Conservation (phyloP, 1,284 basidiomycete species). For the Inonotus hispidus region DNA sequence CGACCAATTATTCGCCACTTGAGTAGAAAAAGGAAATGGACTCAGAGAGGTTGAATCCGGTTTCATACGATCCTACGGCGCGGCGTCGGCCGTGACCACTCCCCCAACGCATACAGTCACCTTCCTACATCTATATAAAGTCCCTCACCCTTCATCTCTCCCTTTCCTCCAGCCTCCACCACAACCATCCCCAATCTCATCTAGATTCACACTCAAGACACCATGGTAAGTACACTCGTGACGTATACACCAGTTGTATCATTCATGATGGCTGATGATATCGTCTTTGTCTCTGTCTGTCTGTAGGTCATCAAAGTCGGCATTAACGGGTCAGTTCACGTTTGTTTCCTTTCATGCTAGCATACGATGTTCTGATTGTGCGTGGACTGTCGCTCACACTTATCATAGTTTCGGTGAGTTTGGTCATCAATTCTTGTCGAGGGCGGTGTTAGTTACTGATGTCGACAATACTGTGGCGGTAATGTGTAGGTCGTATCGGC, state of each 20-base stretch:
- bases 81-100: slow-evolving; percentile 1
- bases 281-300: neutral
- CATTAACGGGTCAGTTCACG: slow-evolving; percentile 76
- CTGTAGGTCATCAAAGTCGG: slow-evolving; percentile 64
- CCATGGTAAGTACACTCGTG: slow-evolving; percentile 1
- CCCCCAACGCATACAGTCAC: slow-evolving; percentile 10
- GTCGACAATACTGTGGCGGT: slow-evolving; percentile 15
- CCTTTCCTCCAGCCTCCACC: slow-evolving; percentile 9
- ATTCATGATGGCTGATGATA: neutral
- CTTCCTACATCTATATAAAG: neutral
- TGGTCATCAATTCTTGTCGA: slow-evolving; percentile 4
- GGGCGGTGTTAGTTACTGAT: slow-evolving; percentile 1
- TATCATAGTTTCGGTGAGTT: slow-evolving; percentile 72
- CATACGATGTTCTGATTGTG: slow-evolving; percentile 20
- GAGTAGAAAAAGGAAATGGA: neutral
- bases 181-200: neutral
- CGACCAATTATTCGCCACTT: neutral
- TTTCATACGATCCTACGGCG: neutral
- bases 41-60: neutral
- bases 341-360: neutral
- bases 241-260: neutral
- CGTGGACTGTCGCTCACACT: slow-evolving; percentile 1
- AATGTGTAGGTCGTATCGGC: slow-evolving; percentile 82
- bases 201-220: slow-evolving; percentile 1
- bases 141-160: neutral